Conservation (phyloP, 2,329 filamentous ascomycete species). For the Fusarium penzigii region DNA sequence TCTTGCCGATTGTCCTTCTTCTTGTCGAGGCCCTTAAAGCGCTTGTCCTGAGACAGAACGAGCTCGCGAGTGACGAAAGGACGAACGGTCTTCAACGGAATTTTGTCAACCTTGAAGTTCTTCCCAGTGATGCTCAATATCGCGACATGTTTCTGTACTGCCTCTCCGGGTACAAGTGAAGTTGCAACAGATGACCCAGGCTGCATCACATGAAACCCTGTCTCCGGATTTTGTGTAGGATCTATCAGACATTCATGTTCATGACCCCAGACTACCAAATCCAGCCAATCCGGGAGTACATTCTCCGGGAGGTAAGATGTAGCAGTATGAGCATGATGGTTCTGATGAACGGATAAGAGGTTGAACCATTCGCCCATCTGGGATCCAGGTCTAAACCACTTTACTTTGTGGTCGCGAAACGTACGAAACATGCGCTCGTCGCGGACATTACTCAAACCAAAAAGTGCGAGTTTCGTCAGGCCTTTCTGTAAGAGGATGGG, state of each 20-base stretch:
- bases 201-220: constrained; percentile 93
- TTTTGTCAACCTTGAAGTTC: constrained; percentile 76
- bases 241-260: constrained; percentile 96
- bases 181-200: constrained; percentile 96
- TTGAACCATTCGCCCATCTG: constrained; percentile 95
- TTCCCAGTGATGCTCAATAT: constrained; percentile 82
- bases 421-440: constrained; percentile 94
- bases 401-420: constrained; percentile 89
- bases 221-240: constrained; percentile 79
- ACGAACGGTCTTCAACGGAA: constrained; percentile 83
- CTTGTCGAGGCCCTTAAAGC: constrained; percentile 75
- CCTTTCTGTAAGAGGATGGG: constrained; percentile 94
- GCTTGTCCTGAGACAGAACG: constrained; percentile 70
- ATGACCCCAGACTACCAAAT: constrained; percentile 94
- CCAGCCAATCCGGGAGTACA: constrained; percentile 86
- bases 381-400: constrained; percentile 81
- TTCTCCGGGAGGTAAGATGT: constrained; percentile 95
- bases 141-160: constrained; percentile 86
- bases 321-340: constrained; percentile 87
- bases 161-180: constrained; percentile 85
- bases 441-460: constrained; percentile 92
- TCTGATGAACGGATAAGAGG: constrained; percentile 91
- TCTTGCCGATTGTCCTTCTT: constrained; percentile 82
- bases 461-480: constrained; percentile 86
- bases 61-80: constrained; percentile 90